Evolutionary conservation across 495 filamentous ascomycete species (phyloP), one percentile per base, ranked within the genome.

Genomic region (Penicillium odoratum): DNA sequence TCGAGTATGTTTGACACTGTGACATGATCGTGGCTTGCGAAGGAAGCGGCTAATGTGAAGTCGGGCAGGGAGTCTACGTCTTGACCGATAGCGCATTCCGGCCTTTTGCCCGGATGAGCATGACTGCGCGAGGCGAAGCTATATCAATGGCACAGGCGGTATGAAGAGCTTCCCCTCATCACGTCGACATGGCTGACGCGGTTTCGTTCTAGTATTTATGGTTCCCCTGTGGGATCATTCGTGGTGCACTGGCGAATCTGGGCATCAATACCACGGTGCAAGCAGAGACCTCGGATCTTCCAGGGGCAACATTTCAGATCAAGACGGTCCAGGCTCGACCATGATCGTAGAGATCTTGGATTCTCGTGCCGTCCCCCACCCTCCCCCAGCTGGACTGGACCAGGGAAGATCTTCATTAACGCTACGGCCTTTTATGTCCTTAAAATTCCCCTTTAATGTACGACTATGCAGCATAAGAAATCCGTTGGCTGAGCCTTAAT

Each of bases 61-160:
- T 51, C 44, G 13, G 21, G 53, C 59, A 92, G 88, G 94, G 94
- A 8, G 91, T 97, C 62, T 98, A 96, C 71, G 94, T 98, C 36
- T 80, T 98, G 16, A 97, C 93, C 13, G 94, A 98, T 74, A 95
- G 92, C 71, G 79, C 86, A 31, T 98, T 98, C 77, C 86, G 90
- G 18, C 92, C 94, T 0, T 88, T 98, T 60, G 78, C 85, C 10
- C 81, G 91, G 42, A 97, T 97, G 92, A 91, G 87, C 65, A 85
- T 89, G 60, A 85, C 89, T 61, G 75, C 83, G 8, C 83, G 88
- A 44, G 83, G 87, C 25, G 84, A 89, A 51, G 87, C 89, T 1
- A 79, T 94, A 28, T 71, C 79, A 3, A 80, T 85, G 66, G 92
- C 91, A 40, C 89, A 93, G 72, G 88, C 92, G 64, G 92, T 96